Percentiles rank a stretch among this genome's conserved stretches.
Conservation (phyloP, 2,329 filamentous ascomycete species). For the Xylaria polymorpha region DNA sequence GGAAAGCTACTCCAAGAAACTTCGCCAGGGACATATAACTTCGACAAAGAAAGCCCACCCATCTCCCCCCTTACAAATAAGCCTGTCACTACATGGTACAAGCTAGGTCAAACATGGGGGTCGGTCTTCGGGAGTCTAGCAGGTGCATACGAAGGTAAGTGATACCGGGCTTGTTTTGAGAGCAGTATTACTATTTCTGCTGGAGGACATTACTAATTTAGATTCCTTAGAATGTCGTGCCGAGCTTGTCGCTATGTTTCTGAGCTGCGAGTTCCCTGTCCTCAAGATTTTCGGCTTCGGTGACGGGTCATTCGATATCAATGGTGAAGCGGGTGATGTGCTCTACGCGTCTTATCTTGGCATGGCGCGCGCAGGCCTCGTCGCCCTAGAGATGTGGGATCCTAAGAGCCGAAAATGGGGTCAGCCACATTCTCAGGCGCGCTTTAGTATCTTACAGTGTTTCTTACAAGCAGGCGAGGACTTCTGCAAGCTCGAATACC, state of each 20-base stretch:
- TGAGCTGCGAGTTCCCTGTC: constrained; percentile 87
- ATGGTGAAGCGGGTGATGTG: constrained; percentile 83
- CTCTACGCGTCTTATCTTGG: constrained; percentile 88
- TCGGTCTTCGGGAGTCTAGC: constrained; percentile 90
- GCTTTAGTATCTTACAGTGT: constrained; percentile 84
- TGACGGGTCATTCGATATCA: constrained; percentile 77
- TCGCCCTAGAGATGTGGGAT: constrained; percentile 93
- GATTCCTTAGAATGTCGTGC: constrained; percentile 79
- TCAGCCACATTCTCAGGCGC: constrained; percentile 90
- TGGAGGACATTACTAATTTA: constrained; percentile 15
- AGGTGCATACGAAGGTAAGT: constrained; percentile 76
- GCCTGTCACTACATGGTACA: constrained; percentile 88
- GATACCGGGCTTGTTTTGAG: not conserved
- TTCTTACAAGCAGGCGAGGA: constrained; percentile 88
- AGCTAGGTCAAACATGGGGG: constrained; percentile 94
- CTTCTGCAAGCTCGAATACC: constrained; percentile 85
- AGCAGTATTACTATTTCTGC: not conserved
- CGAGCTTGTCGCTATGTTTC: constrained; percentile 91
- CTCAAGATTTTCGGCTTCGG: constrained; percentile 93
- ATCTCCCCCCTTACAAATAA: constrained; percentile 82
- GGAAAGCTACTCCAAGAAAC: constrained; percentile 95
- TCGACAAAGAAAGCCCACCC: constrained; percentile 84
- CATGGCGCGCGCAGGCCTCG: constrained; percentile 94
- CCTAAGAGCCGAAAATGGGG: constrained; percentile 92
- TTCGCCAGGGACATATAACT: constrained; percentile 84